Evolutionary conservation across 2,329 filamentous ascomycete species (phyloP).

Genomic region (Fusarium nelsonii): DNA sequence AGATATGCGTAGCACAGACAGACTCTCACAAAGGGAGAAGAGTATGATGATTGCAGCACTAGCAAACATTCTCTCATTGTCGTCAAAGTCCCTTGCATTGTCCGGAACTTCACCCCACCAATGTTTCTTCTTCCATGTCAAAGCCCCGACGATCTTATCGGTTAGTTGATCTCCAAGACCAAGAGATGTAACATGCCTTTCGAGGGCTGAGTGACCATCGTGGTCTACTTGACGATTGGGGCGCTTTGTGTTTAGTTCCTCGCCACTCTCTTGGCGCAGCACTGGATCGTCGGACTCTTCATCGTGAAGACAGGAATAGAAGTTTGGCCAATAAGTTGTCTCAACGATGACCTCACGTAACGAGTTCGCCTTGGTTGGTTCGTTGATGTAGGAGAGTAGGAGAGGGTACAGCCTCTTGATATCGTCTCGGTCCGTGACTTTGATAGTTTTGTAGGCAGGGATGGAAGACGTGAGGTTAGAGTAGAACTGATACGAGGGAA

Average conservation of each 20-base stretch:
- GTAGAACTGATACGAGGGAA: neutral
- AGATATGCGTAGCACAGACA: conserved; percentile 1
- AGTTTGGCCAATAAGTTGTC: neutral
- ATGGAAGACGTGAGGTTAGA: neutral
- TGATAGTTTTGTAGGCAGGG: neutral
- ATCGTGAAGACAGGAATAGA: neutral
- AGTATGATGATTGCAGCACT: conserved; percentile 4
- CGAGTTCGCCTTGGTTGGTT: neutral
- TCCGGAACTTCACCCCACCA: neutral
- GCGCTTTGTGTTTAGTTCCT: conserved; percentile 4
- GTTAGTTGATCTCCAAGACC: neutral
- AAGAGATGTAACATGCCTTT: conserved; percentile 14
- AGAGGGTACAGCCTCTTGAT: neutral
- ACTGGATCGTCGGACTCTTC: neutral
- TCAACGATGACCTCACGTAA: neutral
- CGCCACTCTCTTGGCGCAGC: conserved; percentile 4
- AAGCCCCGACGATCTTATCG: neutral
- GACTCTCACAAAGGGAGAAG: conserved; percentile 15
- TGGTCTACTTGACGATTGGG: conserved; percentile 10
- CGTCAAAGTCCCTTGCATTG: neutral
- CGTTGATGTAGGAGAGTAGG: neutral
- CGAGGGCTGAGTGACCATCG: neutral
- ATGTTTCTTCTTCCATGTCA: conserved; percentile 10
- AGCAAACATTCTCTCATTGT: neutral
- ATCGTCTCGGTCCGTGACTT: neutral